Base-by-base conservation (phyloP, 1,139 yeast species). In the Zygosaccharomyces sapae region DNA sequence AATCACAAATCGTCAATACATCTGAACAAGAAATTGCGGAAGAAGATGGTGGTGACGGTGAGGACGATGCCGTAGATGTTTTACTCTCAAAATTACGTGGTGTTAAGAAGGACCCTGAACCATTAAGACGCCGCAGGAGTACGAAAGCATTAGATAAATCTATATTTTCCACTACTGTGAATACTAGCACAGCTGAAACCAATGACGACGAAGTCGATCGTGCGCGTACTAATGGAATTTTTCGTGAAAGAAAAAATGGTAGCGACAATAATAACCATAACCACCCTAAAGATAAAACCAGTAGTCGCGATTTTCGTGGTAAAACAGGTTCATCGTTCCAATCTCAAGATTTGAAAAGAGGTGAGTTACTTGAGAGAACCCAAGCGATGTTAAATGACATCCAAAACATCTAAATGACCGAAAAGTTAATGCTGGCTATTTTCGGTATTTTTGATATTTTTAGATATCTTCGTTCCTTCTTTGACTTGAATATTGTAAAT, bases 21-120 rank as follows among this genome's bases (percentile, higher is more conserved):
- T 54, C 55, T 53, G 53, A 24, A 59, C 65, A 24, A 63, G 62
- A 29, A 49, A 13, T 13, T 20, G n/a, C 12, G n/a, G 37, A 24
- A 30, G 33, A 47, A 16, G 39, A 45, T 3, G 49, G 41, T 33
- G 47, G 46, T 49, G 40, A 63, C 61, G 43, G 29, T 7, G 52
- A 55, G 33, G 47, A 46, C 30, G 58, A 55, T 37, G 55, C 59
- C 1, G 63, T 63, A 9, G 65, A 62, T 43, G 43, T 39, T 47
- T 56, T 59, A 31, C 53, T 57, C 43, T 51, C 48, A 46, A 64
- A 51, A 51, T 59, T 55, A 45, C 62, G 61, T 16, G 61, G 55
- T 4, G 59, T 56, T 1, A 51, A 54, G 39, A 50, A 48, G 39
- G 39, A 49, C 6, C 46, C 55, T 6, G 54, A 47, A 30, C 52